Evolutionary conservation across 805 yeast species (phyloP), one percentile per base, ranked within the genome.

Genomic region (Lachancea thermotolerans): DNA sequence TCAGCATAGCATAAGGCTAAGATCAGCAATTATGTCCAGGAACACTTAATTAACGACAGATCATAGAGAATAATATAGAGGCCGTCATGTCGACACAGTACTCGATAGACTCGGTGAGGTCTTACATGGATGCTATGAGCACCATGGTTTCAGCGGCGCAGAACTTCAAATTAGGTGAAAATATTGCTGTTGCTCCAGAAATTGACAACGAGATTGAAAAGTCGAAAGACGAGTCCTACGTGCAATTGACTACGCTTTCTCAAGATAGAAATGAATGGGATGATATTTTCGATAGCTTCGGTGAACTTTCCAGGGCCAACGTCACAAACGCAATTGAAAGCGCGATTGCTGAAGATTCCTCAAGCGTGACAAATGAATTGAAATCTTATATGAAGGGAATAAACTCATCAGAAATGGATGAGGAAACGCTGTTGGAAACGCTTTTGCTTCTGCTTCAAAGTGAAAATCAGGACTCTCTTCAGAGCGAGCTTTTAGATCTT

Each of bases 51-150:
- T 7, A 21, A 21, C 4, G 25, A 7, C 25, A 21, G 4, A 4
- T 21, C 7, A 4, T 7, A 21, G 25, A 21, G 25, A 21, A 4
- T 4, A 21, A 21, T 7, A 21, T 7, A 21, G 7, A 7, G 25
- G 25, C 25, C 25, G 25, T 21, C 25, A 77, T 76, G 80, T 67
- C 78, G 1, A 67, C 67, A 0, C 55, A 75, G 5, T 78, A 77
- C 51, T 73, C 75, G 39, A 83, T 73, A 8, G 68, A 75, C 11
- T 82, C 90, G 1, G 82, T 90, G 9, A 75, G 78, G 62, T 83
- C 93, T 17, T 85, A 77, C 62, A 78, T 85, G 84, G 77, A 76
- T 58, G 91, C 93, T 15, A 82, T 85, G 88, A 76, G 74, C 59
- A 74, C 79, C 2, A 77, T 85, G 82, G 68, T 77, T n/a, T 78